Conservation (phyloP, 768 basidiomycete species). For the Auricularia sp. region DNA sequence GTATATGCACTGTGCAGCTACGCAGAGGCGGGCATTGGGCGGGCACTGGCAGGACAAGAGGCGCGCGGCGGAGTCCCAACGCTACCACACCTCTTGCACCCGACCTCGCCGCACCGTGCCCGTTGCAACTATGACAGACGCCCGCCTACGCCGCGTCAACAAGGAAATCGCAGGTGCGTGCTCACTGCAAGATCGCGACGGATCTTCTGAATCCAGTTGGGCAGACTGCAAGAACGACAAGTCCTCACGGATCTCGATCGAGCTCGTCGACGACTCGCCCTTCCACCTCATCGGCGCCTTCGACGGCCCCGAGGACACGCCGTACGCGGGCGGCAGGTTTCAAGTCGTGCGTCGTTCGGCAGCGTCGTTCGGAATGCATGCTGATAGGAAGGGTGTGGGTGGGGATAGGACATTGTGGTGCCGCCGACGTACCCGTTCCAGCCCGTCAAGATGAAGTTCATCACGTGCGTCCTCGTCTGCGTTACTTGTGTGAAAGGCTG, state of each 20-base stretch:
- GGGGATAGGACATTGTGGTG: slow-evolving; percentile 73
- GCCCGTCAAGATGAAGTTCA: slow-evolving; percentile 97
- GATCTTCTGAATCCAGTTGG: background rate
- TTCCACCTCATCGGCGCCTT: slow-evolving; percentile 91
- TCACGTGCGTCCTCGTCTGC: slow-evolving; percentile 41
- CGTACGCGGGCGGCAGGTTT: slow-evolving; percentile 85
- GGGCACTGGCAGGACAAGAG: no score
- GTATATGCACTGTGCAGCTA: no score
- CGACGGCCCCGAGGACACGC: slow-evolving; percentile 84
- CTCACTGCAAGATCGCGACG: background rate
- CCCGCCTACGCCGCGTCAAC: slow-evolving; percentile 79
- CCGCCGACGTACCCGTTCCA: slow-evolving; percentile 88
- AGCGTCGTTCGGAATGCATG: background rate
- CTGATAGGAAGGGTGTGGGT: no score
- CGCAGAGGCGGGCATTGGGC: no score
- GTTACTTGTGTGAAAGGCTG: background rate
- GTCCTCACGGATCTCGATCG: slow-evolving; percentile 75
- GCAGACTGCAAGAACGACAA: slow-evolving; percentile 94
- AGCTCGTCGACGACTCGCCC: slow-evolving; percentile 79
- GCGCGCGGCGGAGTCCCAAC: no score
- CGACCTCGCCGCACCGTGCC: no score
- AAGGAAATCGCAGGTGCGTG: slow-evolving; percentile 78
- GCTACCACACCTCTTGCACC: no score
- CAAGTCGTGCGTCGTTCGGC: slow-evolving; percentile 59
- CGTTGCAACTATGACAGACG: slow-evolving; percentile 51